Evolutionary conservation across 139 green algal genomes (phyloP), one percentile per base, ranked within the genome.

Genomic region (Mychonastes homosphaera): DNA sequence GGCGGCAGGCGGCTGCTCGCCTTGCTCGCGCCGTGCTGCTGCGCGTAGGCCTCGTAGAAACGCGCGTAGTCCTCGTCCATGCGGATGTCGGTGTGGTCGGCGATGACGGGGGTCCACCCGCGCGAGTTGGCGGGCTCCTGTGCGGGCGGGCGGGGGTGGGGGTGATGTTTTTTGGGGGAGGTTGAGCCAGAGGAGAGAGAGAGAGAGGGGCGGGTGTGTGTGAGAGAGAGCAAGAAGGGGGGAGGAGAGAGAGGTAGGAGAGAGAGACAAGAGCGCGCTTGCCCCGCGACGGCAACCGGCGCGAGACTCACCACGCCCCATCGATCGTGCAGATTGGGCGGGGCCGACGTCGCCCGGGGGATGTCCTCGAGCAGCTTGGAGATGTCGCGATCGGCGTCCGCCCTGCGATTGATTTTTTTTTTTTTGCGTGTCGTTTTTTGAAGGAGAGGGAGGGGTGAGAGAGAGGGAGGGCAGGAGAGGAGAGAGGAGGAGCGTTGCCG

Each of bases 1-100:
- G 85, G 82, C 16, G 85, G 87, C 21, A 95, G 76, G 69, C 89
- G 88, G n/a, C n/a, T n/a, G n/a, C n/a, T n/a, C n/a, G n/a, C n/a
- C n/a, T n/a, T n/a, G n/a, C n/a, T n/a, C n/a, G n/a, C n/a, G n/a
- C n/a, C n/a, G 32, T 72, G 72, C 43, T 85, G 78, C 18, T 71
- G 72, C n/a, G 65, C 73, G 41, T 82, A 82, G 16, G 76, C 60
- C 56, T 80, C 62, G 39, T 81, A 76, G 27, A 76, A 76, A 21
- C 64, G 64, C 6, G 79, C 76, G 56, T 95, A 95, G 46, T 94
- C 84, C 54, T 94, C 87, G 47, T 95, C 87, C 54, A 79, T 83
- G 6, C 85, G 79, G 21, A 92, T 87, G 56, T 94, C 84, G 34
- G 33, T 13, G 23, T 54, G 43, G 24, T 58, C 41, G 21, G 10